These are phyloP conservation scores for Rhodomyrtus tomentosa DNA, from an alignment of 345 rosid genomes.

Conservation along the genomic window DNA sequence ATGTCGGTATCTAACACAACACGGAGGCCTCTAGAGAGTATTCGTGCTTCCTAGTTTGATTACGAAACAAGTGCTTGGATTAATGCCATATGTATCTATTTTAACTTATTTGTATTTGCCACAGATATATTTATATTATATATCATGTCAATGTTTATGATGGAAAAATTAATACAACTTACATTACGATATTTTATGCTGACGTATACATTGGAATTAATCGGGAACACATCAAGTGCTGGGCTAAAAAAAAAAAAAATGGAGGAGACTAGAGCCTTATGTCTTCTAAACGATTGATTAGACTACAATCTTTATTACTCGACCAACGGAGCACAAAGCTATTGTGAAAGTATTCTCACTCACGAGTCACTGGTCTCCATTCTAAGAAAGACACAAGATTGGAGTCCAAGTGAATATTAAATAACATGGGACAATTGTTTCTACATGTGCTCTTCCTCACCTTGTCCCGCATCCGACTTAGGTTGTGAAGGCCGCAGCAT, in stretches of 20 bases:
- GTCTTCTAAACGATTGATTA: background rate
- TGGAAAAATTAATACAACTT: background rate
- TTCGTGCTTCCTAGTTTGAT: too few relatives aligned
- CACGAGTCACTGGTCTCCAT: too few relatives aligned
- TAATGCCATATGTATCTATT: background rate
- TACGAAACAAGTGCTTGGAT: too few relatives aligned
- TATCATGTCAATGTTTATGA: background rate
- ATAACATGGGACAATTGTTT: background rate
- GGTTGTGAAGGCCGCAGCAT: background rate
- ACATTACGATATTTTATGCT: background rate
- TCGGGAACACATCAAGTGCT: background rate
- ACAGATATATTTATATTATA: background rate
- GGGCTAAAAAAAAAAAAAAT: background rate
- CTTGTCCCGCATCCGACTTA: background rate
- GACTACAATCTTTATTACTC: background rate
- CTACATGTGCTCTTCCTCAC: background rate
- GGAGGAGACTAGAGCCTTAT: background rate
- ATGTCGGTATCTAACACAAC: too few relatives aligned
- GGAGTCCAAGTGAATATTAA: background rate
- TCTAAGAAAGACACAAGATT: too few relatives aligned
- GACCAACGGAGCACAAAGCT: too few relatives aligned
- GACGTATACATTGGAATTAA: background rate
- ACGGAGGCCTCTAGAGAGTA: too few relatives aligned
- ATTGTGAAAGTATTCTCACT: too few relatives aligned
- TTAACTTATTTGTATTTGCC: background rate